Evolutionary conservation across 805 yeast genomes (phyloP).

Genomic region (Pichia membranifaciens): DNA sequence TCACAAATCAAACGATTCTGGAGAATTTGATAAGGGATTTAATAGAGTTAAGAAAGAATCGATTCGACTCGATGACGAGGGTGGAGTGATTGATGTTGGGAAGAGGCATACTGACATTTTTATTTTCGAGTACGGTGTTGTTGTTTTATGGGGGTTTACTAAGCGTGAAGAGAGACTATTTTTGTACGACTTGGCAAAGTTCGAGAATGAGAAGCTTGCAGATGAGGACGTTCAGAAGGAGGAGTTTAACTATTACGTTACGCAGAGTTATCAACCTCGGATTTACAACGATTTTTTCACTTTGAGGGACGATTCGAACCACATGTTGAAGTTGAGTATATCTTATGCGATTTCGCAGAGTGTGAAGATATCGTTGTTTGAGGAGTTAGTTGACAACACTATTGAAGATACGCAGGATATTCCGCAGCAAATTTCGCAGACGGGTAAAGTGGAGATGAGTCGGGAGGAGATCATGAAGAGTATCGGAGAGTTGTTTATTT

Average conservation of each 20-base stretch:
- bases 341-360: conserved; percentile 96
- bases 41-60: conserved; percentile 17
- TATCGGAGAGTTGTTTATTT: conserved; percentile 90
- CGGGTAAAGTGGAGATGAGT: conserved; percentile 93
- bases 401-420: conserved; percentile 96
- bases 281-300: conserved; percentile 94
- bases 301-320: conserved; percentile 79
- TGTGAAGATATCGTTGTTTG: conserved; percentile 90
- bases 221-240: conserved; percentile 90
- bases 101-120: conserved; percentile 73
- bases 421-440: conserved; percentile 90
- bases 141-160: conserved; percentile 93
- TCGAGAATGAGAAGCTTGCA: conserved; percentile 87
- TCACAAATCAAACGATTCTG: conserved; percentile 5
- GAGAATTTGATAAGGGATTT: conserved; percentile 1
- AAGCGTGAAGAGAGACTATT: conserved; percentile 78
- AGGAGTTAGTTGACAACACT: conserved; percentile 92
- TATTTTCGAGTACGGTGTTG: conserved; percentile 94
- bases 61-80: conserved; percentile 82
- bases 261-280: conserved; percentile 91
- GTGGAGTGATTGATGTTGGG: conserved; percentile 89
- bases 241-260: conserved; percentile 91
- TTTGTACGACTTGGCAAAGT: conserved; percentile 76
- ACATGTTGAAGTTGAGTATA: conserved; percentile 86
- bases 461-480: conserved; percentile 95